Conservation (phyloP, 345 rosid genomes). For the Lepidium didymum region DNA sequence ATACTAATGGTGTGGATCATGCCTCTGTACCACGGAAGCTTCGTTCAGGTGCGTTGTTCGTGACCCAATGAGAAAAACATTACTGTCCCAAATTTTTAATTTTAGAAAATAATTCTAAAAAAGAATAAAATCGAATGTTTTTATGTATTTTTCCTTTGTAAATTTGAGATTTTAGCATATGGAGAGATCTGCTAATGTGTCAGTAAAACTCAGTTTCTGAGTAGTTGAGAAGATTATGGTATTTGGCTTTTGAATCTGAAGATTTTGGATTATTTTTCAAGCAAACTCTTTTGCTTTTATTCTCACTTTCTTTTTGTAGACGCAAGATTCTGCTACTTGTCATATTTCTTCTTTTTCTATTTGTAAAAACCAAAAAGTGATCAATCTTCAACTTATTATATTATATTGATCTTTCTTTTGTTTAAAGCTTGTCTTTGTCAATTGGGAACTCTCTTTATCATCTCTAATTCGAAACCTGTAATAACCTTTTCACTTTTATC, state of each 20-base stretch:
- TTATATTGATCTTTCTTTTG: neutral
- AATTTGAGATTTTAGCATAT: neutral
- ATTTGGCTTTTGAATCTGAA: conserved; percentile 20
- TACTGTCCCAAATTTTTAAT: neutral
- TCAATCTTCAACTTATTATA: neutral
- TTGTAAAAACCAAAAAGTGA: conserved; percentile 2
- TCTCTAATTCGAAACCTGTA: conserved; percentile 20
- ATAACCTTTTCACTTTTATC: neutral
- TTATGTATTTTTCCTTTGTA: too few relatives aligned
- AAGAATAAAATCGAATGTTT: neutral
- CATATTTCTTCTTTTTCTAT: conserved; percentile 14
- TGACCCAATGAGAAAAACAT: neutral
- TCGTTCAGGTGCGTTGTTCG: conserved; percentile 72
- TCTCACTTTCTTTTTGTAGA: conserved; percentile 36
- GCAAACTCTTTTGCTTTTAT: conserved; percentile 44
- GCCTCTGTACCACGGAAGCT: conserved; percentile 88
- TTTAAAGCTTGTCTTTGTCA: conserved; percentile 16
- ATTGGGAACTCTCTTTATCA: conserved; percentile 20
- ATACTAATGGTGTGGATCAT: conserved; percentile 52
- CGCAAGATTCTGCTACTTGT: conserved; percentile 38
- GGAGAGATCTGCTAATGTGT: conserved; percentile 8
- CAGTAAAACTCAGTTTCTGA: conserved; percentile 26
- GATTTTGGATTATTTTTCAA: conserved; percentile 38
- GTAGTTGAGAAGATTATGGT: conserved; percentile 52
- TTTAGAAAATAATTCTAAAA: neutral